Base-by-base conservation (phyloP, 768 basidiomycete species). In the Lactarius akahatsu region DNA sequence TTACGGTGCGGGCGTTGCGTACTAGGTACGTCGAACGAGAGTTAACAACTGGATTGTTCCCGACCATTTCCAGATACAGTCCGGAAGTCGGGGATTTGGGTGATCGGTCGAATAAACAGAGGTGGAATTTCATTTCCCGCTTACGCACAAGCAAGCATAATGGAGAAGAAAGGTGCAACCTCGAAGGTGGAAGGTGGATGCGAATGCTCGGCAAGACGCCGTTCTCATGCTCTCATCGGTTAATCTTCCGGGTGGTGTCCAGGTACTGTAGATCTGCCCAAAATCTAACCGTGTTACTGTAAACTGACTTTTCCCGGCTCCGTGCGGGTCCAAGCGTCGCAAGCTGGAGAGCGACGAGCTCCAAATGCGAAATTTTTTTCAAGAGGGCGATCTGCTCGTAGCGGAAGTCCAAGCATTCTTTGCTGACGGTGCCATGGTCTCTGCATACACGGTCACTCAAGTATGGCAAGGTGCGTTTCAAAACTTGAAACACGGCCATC, bases 271-370 rank as follows among this genome's bases (percentile, higher is more conserved):
- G 69, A 82, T 61, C 18, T 28, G 6, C 58, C 26, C 23, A 16
- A 59, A 20, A 55, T 56, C 32, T 40, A 3, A 7, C 11, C 16
- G 11, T 30, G 10, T 45, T 20, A 28, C 34, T 47, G 34, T 43
- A 8, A n/a, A 26, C 41, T 61, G 56, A 47, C 56, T 23, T 47
- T 64, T 45, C 4, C 40, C 28, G 56, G 34, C 9, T 54, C 47
- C 4, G 28, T 32, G 57, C n/a, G 59, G 59, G 63, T 64, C 28
- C 72, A 96, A 70, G 95, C 85, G 97, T 68, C 85, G 97, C 55
- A 99, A 98, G 84, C 80, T 98, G 40, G 97, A 98, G 77, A 96
- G 93, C 69, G 97, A 99, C 74, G 97, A 98, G 73, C 85, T 99
- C 60, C 96, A 98, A 76, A 99, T 99, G 97, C 85, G 97, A 59